phyloP scores from a whole-genome alignment of 1,284 basidiomycete genomes.

The Filobasidium uniguttulatum region DNA sequence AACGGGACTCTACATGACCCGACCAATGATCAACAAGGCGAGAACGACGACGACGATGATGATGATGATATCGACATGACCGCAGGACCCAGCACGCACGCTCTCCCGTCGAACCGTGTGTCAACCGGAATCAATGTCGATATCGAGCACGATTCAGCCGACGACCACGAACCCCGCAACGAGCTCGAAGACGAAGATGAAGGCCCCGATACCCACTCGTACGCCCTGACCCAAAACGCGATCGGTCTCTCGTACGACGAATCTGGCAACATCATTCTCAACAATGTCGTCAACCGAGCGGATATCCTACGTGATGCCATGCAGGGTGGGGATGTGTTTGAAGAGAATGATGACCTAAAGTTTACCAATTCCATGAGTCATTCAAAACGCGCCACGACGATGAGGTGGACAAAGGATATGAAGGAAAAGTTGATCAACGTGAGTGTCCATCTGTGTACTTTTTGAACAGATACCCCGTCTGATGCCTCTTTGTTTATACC shows the following conservation, averaged over 20 bases:
- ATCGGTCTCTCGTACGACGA: neutral
- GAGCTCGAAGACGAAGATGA: neutral
- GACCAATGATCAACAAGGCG: neutral
- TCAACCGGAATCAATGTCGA: neutral
- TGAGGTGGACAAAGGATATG: neutral
- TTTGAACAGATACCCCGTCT: neutral
- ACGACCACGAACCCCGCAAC: neutral
- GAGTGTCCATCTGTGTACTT: neutral
- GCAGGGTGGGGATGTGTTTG: neutral
- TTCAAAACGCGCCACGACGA: neutral
- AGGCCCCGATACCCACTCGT: neutral
- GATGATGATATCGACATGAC: neutral
- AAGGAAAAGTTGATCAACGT: neutral
- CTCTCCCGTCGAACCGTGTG: too few relatives aligned
- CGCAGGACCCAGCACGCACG: too few relatives aligned
- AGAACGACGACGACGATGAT: neutral
- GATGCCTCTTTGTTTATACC: neutral
- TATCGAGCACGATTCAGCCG: neutral
- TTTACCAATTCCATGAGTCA: constrained; percentile 2
- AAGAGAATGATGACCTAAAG: constrained; percentile 1
- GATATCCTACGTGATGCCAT: neutral
- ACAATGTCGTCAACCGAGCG: neutral
- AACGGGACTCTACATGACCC: neutral
- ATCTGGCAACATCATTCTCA: neutral
- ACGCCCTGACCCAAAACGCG: neutral